These are phyloP conservation scores for Barnettozyma pratensis DNA, from an alignment of 805 yeast species.

Conservation along the genomic window DNA sequence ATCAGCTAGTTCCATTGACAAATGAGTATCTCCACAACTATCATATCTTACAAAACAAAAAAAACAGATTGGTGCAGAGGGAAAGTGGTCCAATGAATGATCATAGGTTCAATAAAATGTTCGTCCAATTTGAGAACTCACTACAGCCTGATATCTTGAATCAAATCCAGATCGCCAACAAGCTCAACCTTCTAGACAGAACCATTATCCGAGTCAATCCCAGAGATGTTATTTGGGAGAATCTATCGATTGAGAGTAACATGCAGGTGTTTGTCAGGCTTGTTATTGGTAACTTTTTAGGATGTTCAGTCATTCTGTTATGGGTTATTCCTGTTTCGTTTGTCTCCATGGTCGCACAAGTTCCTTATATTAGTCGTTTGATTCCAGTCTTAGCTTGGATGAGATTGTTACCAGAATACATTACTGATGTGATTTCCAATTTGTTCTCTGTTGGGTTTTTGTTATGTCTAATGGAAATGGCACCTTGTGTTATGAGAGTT, in stretches of 20 bases:
- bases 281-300: conserved; percentile 41
- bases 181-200: conserved; percentile 37
- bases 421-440: conserved; percentile 51
- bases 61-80: conserved; percentile 11
- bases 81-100: conserved; percentile 23
- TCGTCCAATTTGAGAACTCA: conserved; percentile 56
- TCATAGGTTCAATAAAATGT: conserved; percentile 39
- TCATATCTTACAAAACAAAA: conserved; percentile 8
- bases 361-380: conserved; percentile 56
- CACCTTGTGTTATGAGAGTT: conserved; percentile 51
- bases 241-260: conserved; percentile 39
- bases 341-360: conserved; percentile 70
- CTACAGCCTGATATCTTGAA: conserved; percentile 58
- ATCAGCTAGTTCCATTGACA: background rate
- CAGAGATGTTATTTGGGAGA: conserved; percentile 67
- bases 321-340: conserved; percentile 86
- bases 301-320: conserved; percentile 44
- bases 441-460: conserved; percentile 65
- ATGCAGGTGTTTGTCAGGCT: conserved; percentile 34
- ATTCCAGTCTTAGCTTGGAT: conserved; percentile 59
- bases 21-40: conserved; percentile 8
- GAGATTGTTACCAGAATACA: conserved; percentile 45
- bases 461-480: conserved; percentile 56
- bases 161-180: conserved; percentile 46
- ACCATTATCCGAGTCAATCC: conserved; percentile 54